Evolutionary conservation across 768 basidiomycete genomes (phyloP), one percentile per base, ranked within the genome.

Genomic region (Kwoniella mangroviensis): DNA sequence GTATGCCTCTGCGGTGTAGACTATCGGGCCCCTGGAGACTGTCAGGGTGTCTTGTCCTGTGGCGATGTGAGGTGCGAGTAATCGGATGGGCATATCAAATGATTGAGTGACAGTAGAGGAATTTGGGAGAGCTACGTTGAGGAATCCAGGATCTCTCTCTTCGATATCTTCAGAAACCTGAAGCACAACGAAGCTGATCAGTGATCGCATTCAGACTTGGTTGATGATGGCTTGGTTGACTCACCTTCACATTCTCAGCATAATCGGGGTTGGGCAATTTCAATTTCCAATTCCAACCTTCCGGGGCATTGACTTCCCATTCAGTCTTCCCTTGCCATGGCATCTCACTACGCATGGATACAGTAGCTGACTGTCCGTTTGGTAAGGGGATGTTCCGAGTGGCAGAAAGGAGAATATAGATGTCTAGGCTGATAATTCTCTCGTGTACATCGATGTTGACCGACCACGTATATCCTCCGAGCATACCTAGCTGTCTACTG

Each of bases 401-500:
- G 11, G 74, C 74, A 2, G 76, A 75, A 7, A 70, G 57, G 67
- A 72, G 71, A 12, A 78, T 61, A 45, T 78, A 74, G 2, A 75
- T 60, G 40, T 65, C 57, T 12, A 75, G 54, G 1, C 51, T 22
- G 63, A 78, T 73, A 7, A 28, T 63, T 66, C 67, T 60, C 9
- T 54, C 28, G 12, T 24, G n/a, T 22, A 57, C 67, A 34, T 77
- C 76, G 21, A 75, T 42, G 4, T 56, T 52, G 0, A 61, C 65
- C 19, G 68, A 19, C 76, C 76, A 78, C 0, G 73, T 68, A 40
- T 78, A 78, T 21, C 74, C 76, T 34, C 76, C 76, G 4, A 78
- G 57, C 63, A 78, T 73, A 6, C 76, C 76, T 24, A 78, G 65
- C 4, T 69, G 73, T 5, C 76, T 54, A 10, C 72, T 74, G 26